Evolutionary conservation across 768 basidiomycete genomes (phyloP), one percentile per base, ranked within the genome.

Genomic region (Cubamyces lactineus): DNA sequence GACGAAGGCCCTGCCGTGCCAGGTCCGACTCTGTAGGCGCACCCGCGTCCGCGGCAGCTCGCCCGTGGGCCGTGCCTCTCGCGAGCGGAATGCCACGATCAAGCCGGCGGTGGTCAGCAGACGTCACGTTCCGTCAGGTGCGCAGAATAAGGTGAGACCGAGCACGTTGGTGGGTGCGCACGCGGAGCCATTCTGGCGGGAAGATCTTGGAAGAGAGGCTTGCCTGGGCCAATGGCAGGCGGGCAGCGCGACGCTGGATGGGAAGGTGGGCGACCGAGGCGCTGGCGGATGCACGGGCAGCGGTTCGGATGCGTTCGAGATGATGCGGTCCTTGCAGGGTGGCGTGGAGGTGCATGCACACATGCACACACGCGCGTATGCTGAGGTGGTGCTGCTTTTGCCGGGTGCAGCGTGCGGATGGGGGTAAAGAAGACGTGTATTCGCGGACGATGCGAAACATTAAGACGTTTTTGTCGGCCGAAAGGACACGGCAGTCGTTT

Each of bases 61-160:
- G 34, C 34, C 34, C 34, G 34, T 34, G 34, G 34, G 5, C 34
- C 34, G 34, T 34, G 34, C 34, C 34, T 34, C 34, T 16, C 39
- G 42, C 50, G 50, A 7, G 48, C 30, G 21, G 12, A 13, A 28
- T 45, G 42, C 34, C 59, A 42, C 52, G 45, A 41, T 41, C 53
- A 38, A 8, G 28, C 52, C n/a, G 50, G 43, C 53, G 34, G 24
- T 7, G 61, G 54, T 62, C 61, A 62, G 61, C 54, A 46, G 61
- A 43, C 54, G 49, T 39, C 41, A 38, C 53, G 59, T 43, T 24
- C 52, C 47, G 52, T 61, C 59, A 61, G 59, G 59, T 61, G 59
- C 26, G 45, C 38, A 40, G n/a, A 61, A 54, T 42, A 54, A 53
- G 59, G 53, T 53, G 59, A 48, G 53, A 61, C 52, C 6, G 45